Percentiles rank a stretch among this genome's conserved stretches.
Conservation (phyloP, 2,329 filamentous ascomycete genomes). For the Xylaria sp. region DNA sequence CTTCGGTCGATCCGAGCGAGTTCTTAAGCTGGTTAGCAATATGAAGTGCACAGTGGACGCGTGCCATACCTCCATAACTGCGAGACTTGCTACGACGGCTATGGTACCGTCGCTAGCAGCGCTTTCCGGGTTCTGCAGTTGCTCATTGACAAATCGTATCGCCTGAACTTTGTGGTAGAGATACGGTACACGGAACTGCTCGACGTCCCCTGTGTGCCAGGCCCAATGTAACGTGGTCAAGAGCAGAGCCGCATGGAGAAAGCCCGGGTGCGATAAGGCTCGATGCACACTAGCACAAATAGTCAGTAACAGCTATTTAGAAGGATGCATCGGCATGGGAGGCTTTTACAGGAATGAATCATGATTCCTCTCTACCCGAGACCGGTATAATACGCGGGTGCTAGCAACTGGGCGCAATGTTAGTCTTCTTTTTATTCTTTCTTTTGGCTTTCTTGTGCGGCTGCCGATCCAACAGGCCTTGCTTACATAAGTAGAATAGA, state of each 20-base stretch:
- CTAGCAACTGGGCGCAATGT: slow-evolving; percentile 51
- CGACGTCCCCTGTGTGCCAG: slow-evolving; percentile 59
- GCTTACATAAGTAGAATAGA: slow-evolving; percentile 53
- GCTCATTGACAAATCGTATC: slow-evolving; percentile 59
- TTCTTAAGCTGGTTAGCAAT: slow-evolving; percentile 49
- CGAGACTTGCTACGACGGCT: slow-evolving; percentile 57
- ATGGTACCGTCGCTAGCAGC: slow-evolving; percentile 56
- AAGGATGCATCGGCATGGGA: slow-evolving; percentile 2
- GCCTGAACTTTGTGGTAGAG: slow-evolving; percentile 60
- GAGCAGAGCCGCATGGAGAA: slow-evolving; percentile 59
- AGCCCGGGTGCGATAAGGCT: slow-evolving; percentile 57
- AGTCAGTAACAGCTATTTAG: slow-evolving; percentile 14
- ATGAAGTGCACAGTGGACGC: slow-evolving; percentile 6
- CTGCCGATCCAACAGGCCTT: slow-evolving; percentile 38
- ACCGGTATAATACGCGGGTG: slow-evolving; percentile 56
- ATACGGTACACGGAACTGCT: slow-evolving; percentile 58
- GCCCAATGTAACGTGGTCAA: slow-evolving; percentile 59
- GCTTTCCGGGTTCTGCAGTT: slow-evolving; percentile 53
- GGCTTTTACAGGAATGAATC: slow-evolving; percentile 51
- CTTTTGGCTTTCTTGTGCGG: not conserved
- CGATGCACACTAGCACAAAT: slow-evolving; percentile 53
- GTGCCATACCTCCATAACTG: slow-evolving; percentile 56
- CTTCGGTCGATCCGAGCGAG: slow-evolving; percentile 56
- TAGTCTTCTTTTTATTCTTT: slow-evolving; percentile 9
- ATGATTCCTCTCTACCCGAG: slow-evolving; percentile 52